phyloP scores from a whole-genome alignment of 148 eudicot species.

The Rhododendron williamsianum region DNA sequence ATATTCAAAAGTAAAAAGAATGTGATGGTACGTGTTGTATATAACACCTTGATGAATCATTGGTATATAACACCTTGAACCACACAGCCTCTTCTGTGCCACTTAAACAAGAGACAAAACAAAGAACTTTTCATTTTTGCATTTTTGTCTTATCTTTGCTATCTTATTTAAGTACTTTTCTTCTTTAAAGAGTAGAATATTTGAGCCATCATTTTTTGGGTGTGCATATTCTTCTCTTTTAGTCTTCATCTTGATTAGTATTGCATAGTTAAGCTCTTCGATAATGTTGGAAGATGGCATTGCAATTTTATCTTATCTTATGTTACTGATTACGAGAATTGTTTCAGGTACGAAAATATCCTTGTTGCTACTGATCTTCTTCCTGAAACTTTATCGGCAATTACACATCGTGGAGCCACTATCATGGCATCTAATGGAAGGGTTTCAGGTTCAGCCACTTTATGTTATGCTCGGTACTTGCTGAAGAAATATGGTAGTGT shows the following conservation, averaged over 20 bases:
- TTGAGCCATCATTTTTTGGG: neutral
- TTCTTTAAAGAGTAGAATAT: neutral
- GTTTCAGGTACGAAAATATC: constrained; percentile 82
- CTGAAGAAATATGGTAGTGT: constrained; percentile 61
- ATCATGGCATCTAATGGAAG: constrained; percentile 67
- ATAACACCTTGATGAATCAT: neutral
- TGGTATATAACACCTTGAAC: neutral
- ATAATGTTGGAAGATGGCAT: neutral
- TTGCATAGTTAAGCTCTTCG: constrained; percentile 2
- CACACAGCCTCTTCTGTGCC: neutral
- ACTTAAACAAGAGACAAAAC: neutral
- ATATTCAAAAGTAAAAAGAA: neutral
- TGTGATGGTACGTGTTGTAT: neutral
- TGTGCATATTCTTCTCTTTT: neutral
- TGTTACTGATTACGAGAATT: neutral
- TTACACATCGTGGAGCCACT: constrained; percentile 65
- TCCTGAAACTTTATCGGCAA: constrained; percentile 79
- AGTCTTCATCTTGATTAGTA: neutral
- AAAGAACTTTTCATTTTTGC: neutral
- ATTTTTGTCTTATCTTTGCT: neutral
- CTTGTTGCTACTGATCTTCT: constrained; percentile 81
- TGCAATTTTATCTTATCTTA: neutral
- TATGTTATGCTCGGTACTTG: constrained; percentile 66
- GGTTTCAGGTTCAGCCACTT: constrained; percentile 73
- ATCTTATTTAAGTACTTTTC: neutral